These are phyloP conservation scores for Penicillium griseofulvum DNA, from an alignment of 2,329 filamentous ascomycete genomes.

Conservation along the genomic window DNA sequence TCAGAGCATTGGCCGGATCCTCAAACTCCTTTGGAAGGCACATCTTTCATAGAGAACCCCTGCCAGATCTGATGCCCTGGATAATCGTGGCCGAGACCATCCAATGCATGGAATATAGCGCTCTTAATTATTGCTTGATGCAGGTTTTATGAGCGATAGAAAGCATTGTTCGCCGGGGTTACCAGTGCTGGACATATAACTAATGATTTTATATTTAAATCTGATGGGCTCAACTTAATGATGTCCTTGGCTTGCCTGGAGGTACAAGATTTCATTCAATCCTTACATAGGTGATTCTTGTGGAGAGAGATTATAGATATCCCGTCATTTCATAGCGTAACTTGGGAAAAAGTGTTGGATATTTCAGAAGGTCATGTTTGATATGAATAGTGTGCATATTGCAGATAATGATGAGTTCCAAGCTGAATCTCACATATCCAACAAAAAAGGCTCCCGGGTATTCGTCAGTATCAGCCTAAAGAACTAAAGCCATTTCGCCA, in stretches of 20 bases:
- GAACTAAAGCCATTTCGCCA: not conserved
- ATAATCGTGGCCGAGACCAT: not conserved
- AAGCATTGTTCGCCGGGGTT: not conserved
- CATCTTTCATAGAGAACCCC: not conserved
- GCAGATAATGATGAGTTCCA: not conserved
- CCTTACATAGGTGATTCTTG: no score
- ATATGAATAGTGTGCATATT: not conserved
- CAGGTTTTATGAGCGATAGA: no score
- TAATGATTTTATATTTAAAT: not conserved
- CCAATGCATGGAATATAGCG: not conserved
- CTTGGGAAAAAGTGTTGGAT: not conserved
- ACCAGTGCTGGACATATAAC: not conserved
- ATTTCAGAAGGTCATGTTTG: not conserved
- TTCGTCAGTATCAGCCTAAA: not conserved
- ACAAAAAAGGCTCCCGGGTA: conserved; percentile 1
- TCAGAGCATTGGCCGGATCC: not conserved
- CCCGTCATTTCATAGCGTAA: not conserved
- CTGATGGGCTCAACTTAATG: not conserved
- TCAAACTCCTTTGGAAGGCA: not conserved
- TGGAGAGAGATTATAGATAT: not conserved
- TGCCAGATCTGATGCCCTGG: not conserved
- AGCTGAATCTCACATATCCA: not conserved
- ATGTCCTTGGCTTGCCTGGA: not conserved
- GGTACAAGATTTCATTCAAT: no score
- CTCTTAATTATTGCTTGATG: not conserved